Percentiles rank a stretch among this genome's conserved stretches.
Evolutionary conservation across 2,329 filamentous ascomycete species (phyloP).

Genomic region (Colletotrichum sp.): DNA sequence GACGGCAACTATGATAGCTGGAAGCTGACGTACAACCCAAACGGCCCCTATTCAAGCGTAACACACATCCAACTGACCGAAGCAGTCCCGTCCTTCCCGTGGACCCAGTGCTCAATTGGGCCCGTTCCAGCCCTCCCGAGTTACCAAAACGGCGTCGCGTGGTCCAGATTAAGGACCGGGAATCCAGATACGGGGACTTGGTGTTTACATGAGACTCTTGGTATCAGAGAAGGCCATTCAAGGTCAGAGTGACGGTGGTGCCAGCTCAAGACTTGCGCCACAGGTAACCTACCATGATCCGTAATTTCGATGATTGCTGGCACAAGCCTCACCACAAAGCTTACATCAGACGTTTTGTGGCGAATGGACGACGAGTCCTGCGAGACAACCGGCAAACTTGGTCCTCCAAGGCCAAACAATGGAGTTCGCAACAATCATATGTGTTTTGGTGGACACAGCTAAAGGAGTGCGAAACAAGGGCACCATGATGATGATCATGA

Average conservation of each 20-base stretch:
- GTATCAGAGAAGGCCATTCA: too few relatives aligned
- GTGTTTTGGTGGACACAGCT: too few relatives aligned
- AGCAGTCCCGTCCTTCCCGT: background rate
- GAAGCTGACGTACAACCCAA: background rate
- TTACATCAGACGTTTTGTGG: too few relatives aligned
- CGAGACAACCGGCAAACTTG: too few relatives aligned
- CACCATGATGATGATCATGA: too few relatives aligned
- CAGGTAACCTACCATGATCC: background rate
- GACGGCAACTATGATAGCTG: background rate
- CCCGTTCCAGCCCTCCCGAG: background rate
- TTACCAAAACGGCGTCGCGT: background rate
- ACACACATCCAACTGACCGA: background rate
- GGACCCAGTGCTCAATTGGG: background rate
- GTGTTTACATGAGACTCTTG: background rate
- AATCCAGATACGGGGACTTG: background rate
- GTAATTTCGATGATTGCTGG: background rate
- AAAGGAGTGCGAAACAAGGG: too few relatives aligned
- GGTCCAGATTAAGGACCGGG: background rate
- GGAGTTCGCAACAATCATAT: too few relatives aligned
- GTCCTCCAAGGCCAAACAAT: too few relatives aligned
- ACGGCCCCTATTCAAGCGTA: background rate
- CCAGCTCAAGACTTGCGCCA: background rate
- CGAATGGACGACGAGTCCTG: too few relatives aligned
- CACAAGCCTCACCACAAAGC: background rate
- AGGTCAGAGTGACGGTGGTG: background rate